Conservation (phyloP, 768 basidiomycete species). For the Mycena metata region DNA sequence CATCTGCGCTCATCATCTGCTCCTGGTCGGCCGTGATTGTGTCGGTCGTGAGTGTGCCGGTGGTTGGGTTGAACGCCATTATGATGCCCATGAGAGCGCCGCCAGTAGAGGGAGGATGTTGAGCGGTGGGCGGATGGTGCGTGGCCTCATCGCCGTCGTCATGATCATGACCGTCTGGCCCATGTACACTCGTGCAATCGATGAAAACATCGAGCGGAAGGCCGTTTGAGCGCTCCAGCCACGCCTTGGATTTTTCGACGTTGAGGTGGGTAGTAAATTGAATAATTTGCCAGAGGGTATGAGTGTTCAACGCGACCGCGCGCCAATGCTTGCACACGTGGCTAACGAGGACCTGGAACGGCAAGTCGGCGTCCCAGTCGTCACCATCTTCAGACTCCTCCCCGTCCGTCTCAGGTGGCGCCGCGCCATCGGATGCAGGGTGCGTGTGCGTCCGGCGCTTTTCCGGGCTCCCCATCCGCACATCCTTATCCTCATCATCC, state of each 20-base stretch:
- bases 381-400: slow-evolving; percentile 40
- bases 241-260: slow-evolving; percentile 58
- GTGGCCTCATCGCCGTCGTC: background rate
- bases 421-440: slow-evolving; percentile 16
- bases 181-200: slow-evolving; percentile 54
- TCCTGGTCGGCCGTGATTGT: slow-evolving; percentile 4
- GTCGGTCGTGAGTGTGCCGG: slow-evolving; percentile 25
- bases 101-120: slow-evolving; percentile 4
- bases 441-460: slow-evolving; percentile 19
- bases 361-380: slow-evolving; percentile 33
- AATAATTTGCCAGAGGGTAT: slow-evolving; percentile 69
- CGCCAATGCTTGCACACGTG: slow-evolving; percentile 77
- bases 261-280: slow-evolving; percentile 55
- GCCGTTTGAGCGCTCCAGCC: slow-evolving; percentile 67
- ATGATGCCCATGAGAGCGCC: slow-evolving; percentile 40
- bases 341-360: slow-evolving; percentile 61
- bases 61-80: slow-evolving; percentile 32
- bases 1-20: slow-evolving; percentile 13
- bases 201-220: slow-evolving; percentile 68
- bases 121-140: background rate
- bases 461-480: slow-evolving; percentile 32
- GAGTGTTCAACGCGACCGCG: slow-evolving; percentile 62
- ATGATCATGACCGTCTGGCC: slow-evolving; percentile 43
- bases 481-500: slow-evolving; percentile 32
- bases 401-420: slow-evolving; percentile 12